These are phyloP conservation scores for Annona cherimola DNA, from an alignment of 164 flowering plant species.

Conservation along the genomic window DNA sequence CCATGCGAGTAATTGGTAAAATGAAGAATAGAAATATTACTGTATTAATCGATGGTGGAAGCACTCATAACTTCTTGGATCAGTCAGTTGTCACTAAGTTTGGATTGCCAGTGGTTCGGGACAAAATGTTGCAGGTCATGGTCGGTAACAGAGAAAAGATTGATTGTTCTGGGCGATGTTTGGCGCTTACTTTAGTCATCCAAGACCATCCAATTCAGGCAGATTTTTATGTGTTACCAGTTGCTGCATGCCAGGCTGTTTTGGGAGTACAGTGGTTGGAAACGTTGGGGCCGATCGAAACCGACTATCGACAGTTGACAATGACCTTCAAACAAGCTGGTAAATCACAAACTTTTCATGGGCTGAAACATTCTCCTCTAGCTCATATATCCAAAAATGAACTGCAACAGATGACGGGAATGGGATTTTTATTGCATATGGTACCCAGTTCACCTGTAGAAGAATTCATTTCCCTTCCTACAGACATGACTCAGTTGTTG, in stretches of 20 bases:
- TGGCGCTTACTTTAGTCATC: background rate
- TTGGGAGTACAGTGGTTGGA: background rate
- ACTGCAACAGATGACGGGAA: background rate
- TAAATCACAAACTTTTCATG: background rate
- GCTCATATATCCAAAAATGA: background rate
- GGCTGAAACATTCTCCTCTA: background rate
- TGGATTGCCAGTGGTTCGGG: background rate
- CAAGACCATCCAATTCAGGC: background rate
- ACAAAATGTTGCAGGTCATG: background rate
- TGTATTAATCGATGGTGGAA: background rate
- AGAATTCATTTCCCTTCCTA: background rate
- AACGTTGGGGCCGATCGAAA: background rate
- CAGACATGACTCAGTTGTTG: background rate
- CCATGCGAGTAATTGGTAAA: background rate
- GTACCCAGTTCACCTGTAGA: background rate
- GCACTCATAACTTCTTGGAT: constrained; percentile 1
- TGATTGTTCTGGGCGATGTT: background rate
- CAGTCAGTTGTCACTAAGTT: background rate
- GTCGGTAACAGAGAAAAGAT: background rate
- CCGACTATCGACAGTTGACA: background rate
- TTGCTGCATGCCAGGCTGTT: background rate
- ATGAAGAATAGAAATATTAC: background rate
- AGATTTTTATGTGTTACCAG: background rate
- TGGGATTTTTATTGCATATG: background rate
- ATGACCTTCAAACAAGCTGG: background rate